Conservation (phyloP, 2,329 filamentous ascomycete genomes). For the Aureobasidium mangrovei region DNA sequence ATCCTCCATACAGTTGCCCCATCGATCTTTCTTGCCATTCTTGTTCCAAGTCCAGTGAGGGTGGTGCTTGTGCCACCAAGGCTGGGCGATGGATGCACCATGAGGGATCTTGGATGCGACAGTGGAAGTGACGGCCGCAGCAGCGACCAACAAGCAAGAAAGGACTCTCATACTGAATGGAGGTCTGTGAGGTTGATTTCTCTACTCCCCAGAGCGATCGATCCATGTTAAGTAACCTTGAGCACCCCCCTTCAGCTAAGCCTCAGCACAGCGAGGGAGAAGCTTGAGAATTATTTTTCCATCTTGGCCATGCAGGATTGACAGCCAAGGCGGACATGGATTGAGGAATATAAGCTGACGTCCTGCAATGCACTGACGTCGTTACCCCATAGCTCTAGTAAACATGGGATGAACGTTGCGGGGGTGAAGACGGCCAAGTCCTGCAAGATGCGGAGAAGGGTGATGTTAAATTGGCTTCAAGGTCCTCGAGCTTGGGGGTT, state of each 20-base stretch:
- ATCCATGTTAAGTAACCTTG: not conserved
- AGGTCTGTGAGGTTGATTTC: not conserved
- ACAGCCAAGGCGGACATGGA: constrained; percentile 3
- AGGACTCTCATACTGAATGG: not conserved
- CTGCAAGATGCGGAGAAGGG: not conserved
- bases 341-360: not conserved
- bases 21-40: not conserved
- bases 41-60: constrained; percentile 2
- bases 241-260: not conserved
- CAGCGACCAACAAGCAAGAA: not conserved
- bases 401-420: not conserved
- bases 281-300: not conserved
- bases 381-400: not conserved
- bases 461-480: not conserved
- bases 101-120: not conserved
- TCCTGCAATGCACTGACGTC: not conserved
- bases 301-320: constrained; percentile 11
- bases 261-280: not conserved
- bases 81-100: not conserved
- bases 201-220: no score
- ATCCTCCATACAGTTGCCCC: constrained; percentile 6
- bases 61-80: not conserved
- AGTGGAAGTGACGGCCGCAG: not conserved
- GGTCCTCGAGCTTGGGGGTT: not conserved
- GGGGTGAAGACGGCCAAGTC: constrained; percentile 2